Conservation (phyloP, 208 protist genomes). For the Herpetomonas muscarum region DNA sequence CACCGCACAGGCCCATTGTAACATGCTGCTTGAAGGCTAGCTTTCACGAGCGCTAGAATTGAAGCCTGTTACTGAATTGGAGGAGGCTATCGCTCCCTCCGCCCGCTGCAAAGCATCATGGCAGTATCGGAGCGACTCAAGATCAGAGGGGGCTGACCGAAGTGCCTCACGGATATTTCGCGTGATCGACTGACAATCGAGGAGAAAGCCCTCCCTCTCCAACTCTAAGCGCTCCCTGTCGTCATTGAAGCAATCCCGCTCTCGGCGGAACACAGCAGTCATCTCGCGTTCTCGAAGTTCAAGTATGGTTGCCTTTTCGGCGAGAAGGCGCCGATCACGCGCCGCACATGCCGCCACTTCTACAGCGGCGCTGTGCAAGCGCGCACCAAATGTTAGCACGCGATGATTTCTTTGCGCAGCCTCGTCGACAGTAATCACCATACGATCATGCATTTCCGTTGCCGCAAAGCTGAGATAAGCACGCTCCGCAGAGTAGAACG, state of each 20-base stretch:
- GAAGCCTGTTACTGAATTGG: too few species aligned
- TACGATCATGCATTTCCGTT: conserved; percentile 10
- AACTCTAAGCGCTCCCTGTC: background rate
- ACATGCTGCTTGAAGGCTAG: too few species aligned
- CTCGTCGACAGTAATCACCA: conserved; percentile 13
- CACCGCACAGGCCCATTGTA: too few species aligned
- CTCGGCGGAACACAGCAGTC: conserved; percentile 13
- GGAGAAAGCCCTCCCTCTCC: conserved; percentile 6
- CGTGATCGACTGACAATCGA: conserved; percentile 15
- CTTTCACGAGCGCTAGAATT: too few species aligned
- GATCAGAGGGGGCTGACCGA: background rate
- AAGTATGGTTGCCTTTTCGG: conserved; percentile 14
- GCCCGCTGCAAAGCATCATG: background rate
- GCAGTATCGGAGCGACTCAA: background rate
- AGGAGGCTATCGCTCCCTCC: too few species aligned
- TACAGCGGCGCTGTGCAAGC: too few species aligned
- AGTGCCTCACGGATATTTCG: conserved; percentile 1
- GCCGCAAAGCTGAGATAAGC: conserved; percentile 15
- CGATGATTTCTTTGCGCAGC: conserved; percentile 8
- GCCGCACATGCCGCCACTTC: too few species aligned
- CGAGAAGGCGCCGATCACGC: too few species aligned
- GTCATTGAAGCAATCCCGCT: conserved; percentile 13
- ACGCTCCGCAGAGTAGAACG: conserved; percentile 11
- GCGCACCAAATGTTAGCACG: too few species aligned
- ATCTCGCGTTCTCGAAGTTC: conserved; percentile 24